phyloP scores from a whole-genome alignment of 2,329 filamentous ascomycete species.

The Nothomitra cinnamomea region DNA sequence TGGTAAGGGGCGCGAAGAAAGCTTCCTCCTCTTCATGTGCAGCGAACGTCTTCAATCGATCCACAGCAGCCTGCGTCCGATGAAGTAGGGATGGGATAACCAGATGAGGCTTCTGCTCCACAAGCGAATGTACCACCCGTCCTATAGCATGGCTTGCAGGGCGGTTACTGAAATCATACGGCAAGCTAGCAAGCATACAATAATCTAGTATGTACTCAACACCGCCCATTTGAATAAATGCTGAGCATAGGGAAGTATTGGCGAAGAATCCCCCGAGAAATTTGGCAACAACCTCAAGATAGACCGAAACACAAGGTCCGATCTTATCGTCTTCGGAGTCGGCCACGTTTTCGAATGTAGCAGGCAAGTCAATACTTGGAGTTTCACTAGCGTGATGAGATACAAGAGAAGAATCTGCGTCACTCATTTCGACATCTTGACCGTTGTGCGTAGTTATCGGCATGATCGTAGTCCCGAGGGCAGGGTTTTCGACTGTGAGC shows the following conservation, averaged over 20 bases:
- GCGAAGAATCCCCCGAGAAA: conserved; percentile 66
- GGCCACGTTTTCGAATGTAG: conserved; percentile 21
- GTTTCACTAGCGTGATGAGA: conserved; percentile 9
- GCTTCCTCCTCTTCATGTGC: conserved; percentile 32
- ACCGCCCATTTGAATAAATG: conserved; percentile 63
- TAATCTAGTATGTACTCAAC: conserved; percentile 74
- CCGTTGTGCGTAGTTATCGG: background rate
- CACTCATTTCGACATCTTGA: conserved; percentile 49
- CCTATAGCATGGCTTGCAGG: conserved; percentile 52
- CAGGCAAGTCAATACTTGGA: conserved; percentile 4
- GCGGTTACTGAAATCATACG: conserved; percentile 52
- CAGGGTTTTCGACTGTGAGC: no score
- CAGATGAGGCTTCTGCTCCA: conserved; percentile 65
- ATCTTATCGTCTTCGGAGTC: conserved; percentile 32
- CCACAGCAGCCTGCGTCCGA: conserved; percentile 52
- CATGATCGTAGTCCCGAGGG: background rate
- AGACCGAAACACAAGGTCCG: conserved; percentile 43
- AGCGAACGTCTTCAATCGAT: conserved; percentile 50
- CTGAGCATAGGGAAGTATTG: conserved; percentile 53
- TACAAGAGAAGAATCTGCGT: conserved; percentile 21
- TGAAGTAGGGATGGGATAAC: conserved; percentile 67
- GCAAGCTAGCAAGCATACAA: conserved; percentile 63
- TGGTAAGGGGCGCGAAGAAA: conserved; percentile 53
- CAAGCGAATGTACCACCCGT: conserved; percentile 57
- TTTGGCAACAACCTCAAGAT: conserved; percentile 56